phyloP scores from a whole-genome alignment of 164 flowering plant genomes.

The Vitis rotundifolia region DNA sequence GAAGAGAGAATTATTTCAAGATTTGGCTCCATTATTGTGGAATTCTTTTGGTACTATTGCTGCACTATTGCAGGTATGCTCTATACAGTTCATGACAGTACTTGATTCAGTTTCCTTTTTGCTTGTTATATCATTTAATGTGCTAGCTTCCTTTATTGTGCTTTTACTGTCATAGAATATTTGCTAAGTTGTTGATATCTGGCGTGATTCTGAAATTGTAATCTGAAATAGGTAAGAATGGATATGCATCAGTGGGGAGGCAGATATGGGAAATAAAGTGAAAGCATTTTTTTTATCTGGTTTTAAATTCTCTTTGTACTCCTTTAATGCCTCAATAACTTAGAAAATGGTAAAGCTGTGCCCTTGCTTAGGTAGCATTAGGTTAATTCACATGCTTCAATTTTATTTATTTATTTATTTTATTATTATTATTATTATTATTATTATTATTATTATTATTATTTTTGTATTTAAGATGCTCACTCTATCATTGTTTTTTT shows the following conservation, averaged over 20 bases:
- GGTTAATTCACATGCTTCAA: no score
- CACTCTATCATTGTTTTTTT: no score
- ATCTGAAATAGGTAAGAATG: not conserved
- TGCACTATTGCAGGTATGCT: conserved; percentile 76
- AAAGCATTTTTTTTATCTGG: no score
- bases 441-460: no score
- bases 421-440: no score
- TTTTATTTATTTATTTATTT: no score
- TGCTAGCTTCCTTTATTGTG: not conserved
- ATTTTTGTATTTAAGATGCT: no score
- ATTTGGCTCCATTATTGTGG: conserved; percentile 87
- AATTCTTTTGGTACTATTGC: conserved; percentile 88
- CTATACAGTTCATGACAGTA: not conserved
- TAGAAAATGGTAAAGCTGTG: not conserved
- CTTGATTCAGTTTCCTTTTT: not conserved
- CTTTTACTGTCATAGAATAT: not conserved
- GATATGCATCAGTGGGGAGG: not conserved
- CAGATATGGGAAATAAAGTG: not conserved
- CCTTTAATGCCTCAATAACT: not conserved
- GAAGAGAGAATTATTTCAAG: conserved; percentile 83
- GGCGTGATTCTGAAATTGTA: not conserved
- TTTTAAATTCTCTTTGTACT: no score
- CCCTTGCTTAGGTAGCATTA: no score
- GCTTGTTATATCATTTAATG: not conserved
- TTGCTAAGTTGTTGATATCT: not conserved